These are phyloP conservation scores for Leccinum variicolor DNA, from an alignment of 768 basidiomycete genomes.

Conservation along the genomic window DNA sequence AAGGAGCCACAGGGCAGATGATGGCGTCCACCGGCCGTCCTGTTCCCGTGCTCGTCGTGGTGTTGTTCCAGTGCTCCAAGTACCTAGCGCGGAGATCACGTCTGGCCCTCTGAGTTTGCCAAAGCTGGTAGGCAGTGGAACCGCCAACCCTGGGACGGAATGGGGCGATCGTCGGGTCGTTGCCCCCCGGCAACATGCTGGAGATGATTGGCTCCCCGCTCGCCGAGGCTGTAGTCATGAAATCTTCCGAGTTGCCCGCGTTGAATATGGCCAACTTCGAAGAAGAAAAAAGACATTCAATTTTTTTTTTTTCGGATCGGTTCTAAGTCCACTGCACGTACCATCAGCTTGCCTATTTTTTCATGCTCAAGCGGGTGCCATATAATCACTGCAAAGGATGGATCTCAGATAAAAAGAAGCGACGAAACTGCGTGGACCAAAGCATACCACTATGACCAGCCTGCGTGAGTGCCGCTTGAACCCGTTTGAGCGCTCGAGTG, in stretches of 20 bases:
- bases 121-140: constrained; percentile 57
- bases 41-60: constrained; percentile 50
- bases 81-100: constrained; percentile 51
- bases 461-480: constrained; percentile 51
- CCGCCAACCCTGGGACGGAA: constrained; percentile 28
- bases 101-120: constrained; percentile 56
- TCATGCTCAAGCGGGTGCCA: constrained; percentile 59
- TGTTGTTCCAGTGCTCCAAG: constrained; percentile 61
- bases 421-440: background rate
- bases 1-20: constrained; percentile 61
- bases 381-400: constrained; percentile 51
- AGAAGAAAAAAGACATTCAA: background rate
- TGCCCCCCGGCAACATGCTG: constrained; percentile 41
- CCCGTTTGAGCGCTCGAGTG: constrained; percentile 51
- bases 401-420: background rate
- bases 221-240: constrained; percentile 30
- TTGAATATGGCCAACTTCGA: constrained; percentile 42
- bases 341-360: constrained; percentile 41
- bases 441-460: constrained; percentile 63
- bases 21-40: constrained; percentile 76
- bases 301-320: background rate
- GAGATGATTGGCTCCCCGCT: constrained; percentile 55
- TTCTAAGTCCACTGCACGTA: constrained; percentile 28
- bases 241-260: constrained; percentile 51
- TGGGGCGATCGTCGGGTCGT: constrained; percentile 14